Evolutionary conservation across 2,329 filamentous ascomycete species (phyloP), one percentile per base, ranked within the genome.

Genomic region (Chaetomium sp.): DNA sequence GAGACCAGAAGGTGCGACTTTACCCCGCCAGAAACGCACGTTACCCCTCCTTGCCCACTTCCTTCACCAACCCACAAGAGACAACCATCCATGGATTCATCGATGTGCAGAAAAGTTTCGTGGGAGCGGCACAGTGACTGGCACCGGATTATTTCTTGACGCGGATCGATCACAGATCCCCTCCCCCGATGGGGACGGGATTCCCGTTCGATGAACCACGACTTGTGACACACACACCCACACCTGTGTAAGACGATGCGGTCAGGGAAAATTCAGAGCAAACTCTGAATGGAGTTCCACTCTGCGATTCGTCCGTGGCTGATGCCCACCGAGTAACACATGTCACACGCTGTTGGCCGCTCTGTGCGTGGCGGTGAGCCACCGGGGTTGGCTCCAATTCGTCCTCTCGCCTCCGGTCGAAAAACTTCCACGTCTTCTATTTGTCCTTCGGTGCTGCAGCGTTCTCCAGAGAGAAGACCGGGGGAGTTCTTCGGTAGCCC

Each of bases 1-100:
- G 60, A 57, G 54, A 27, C 31, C 21, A 50, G 29, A 42, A 47
- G 21, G n/a, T 49, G 47, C 23, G n/a, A 33, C 33, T 45, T 33
- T 58, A 63, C 62, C 56, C 62, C 55, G 50, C 62, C 62, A 49
- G 50, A 49, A 19, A 35, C 29, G 45, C 56, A 59, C 38, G 57
- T 38, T 60, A 56, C 57, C 57, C 58, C 56, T 64, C 57, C 47
- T 51, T 60, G 57, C 38, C 57, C 45, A 8, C 51, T 47, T 50
- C n/a, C 21, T 47, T 47, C 9, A 9, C n/a, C 19, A 12, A 23
- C 23, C 38, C 38, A 19, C 38, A 27, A 29, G 50, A 53, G 50
- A 53, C 47, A 50, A 50, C 47, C 47, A 50, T 50, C 12, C 47
- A 50, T 50, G 47, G 38, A 42, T 42, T 7, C 38, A 42, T 42